Conservation (phyloP, 2,329 filamentous ascomycete genomes). For the Xylaria sp. region DNA sequence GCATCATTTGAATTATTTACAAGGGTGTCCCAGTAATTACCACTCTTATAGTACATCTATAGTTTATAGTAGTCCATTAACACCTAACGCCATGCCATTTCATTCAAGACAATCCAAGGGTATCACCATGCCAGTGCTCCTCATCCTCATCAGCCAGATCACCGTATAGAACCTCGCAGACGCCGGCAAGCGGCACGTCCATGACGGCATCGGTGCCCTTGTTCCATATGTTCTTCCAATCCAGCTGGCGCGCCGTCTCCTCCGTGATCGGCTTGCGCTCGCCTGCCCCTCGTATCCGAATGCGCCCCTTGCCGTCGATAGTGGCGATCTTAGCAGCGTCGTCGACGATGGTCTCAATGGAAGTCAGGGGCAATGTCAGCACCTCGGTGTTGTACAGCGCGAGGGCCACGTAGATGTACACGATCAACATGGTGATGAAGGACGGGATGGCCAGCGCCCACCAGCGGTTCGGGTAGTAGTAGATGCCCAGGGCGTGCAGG, state of each 20-base stretch:
- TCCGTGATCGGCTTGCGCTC: slow-evolving; percentile 52
- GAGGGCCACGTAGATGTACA: slow-evolving; percentile 94
- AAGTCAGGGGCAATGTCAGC: slow-evolving; percentile 81
- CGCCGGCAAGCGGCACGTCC: slow-evolving; percentile 94
- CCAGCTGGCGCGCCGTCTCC: slow-evolving; percentile 52
- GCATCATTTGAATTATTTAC: not conserved
- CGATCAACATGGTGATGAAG: slow-evolving; percentile 85
- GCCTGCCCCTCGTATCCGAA: slow-evolving; percentile 52
- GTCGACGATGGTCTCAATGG: slow-evolving; percentile 90
- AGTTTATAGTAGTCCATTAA: not conserved
- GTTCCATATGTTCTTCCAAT: slow-evolving; percentile 89
- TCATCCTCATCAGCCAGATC: slow-evolving; percentile 50
- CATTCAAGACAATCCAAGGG: slow-evolving; percentile 22
- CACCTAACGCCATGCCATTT: slow-evolving; percentile 16
- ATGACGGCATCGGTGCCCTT: slow-evolving; percentile 95
- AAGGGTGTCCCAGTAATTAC: not conserved
- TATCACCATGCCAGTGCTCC: slow-evolving; percentile 30
- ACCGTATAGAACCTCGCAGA: slow-evolving; percentile 94
- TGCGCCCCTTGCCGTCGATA: slow-evolving; percentile 75
- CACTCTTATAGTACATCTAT: not conserved
- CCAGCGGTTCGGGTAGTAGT: slow-evolving; percentile 98
- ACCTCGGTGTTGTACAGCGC: slow-evolving; percentile 91
- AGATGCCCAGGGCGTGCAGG: slow-evolving; percentile 89
- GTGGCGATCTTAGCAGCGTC: slow-evolving; percentile 87
- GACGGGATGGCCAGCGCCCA: slow-evolving; percentile 94